Conservation (phyloP, 2,329 filamentous ascomycete species). For the Fusarium sp. region DNA sequence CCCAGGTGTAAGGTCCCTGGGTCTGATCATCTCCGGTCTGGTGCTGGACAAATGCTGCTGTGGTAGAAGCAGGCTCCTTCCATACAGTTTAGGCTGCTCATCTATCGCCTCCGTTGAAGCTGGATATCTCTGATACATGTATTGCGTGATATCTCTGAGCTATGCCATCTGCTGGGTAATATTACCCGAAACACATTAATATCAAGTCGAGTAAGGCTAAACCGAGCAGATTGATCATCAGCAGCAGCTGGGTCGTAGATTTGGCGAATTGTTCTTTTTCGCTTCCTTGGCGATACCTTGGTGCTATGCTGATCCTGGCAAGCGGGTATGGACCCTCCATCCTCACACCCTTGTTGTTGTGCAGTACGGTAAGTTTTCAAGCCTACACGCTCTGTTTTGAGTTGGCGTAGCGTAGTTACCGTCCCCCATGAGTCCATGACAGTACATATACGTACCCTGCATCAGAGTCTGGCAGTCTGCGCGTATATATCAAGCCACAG, state of each 20-base stretch:
- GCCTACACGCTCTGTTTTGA: conserved; percentile 33
- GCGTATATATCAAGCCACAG: conserved; percentile 14
- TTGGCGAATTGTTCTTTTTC: conserved; percentile 48
- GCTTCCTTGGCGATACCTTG: conserved; percentile 46
- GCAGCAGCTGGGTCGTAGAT: conserved; percentile 32
- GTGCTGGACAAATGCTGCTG: conserved; percentile 22
- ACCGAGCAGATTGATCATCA: conserved; percentile 24
- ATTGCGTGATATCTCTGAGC: neutral
- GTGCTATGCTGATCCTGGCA: conserved; percentile 37
- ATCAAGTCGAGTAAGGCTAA: conserved; percentile 3
- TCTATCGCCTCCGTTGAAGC: neutral
- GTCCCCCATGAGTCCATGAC: neutral
- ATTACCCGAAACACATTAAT: neutral
- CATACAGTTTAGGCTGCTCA: neutral
- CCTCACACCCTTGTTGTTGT: conserved; percentile 31
- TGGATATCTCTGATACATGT: neutral
- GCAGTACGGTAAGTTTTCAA: conserved; percentile 15
- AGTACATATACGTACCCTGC: conserved; percentile 31
- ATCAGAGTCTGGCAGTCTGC: conserved; percentile 16
- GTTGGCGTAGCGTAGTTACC: conserved; percentile 31
- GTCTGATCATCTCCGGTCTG: conserved; percentile 45
- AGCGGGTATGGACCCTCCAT: conserved; percentile 33
- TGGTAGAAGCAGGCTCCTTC: neutral
- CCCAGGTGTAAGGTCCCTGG: conserved; percentile 37
- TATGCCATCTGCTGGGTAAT: neutral